Percentiles rank a stretch among this genome's conserved stretches.
phyloP scores from a whole-genome alignment of 192 early-diverging fungal genomes.

The Entrophospora sp. region DNA sequence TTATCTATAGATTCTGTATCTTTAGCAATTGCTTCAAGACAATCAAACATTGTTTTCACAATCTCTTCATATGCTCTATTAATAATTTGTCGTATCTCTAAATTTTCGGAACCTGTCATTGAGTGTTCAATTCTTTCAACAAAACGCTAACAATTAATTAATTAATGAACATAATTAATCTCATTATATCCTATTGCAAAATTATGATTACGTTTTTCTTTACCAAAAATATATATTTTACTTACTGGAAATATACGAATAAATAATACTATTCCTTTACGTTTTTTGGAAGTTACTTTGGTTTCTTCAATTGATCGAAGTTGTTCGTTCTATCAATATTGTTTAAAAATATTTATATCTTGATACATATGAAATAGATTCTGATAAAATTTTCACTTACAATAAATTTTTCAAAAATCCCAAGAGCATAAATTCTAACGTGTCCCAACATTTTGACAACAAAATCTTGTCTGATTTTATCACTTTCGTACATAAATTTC shows the following conservation, averaged over 20 bases:
- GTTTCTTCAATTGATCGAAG: slow-evolving; percentile 84
- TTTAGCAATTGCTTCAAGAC: slow-evolving; percentile 72
- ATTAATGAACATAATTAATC: too few relatives aligned
- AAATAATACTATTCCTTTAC: slow-evolving; percentile 83
- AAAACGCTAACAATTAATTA: slow-evolving; percentile 50
- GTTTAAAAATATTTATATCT: too few relatives aligned
- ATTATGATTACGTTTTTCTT: too few relatives aligned
- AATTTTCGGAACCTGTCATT: slow-evolving; percentile 48
- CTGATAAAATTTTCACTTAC: slow-evolving; percentile 27
- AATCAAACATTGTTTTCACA: slow-evolving; percentile 78
- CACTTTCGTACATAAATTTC: slow-evolving; percentile 54
- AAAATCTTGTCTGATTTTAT: slow-evolving; percentile 66
- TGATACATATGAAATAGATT: too few relatives aligned
- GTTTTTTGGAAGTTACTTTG: slow-evolving; percentile 77
- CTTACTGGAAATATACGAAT: slow-evolving; percentile 81
- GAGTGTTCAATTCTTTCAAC: slow-evolving; percentile 64
- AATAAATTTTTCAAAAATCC: slow-evolving; percentile 73
- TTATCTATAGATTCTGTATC: slow-evolving; percentile 69
- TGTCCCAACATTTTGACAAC: slow-evolving; percentile 56
- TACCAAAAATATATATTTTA: too few relatives aligned
- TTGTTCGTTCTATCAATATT: slow-evolving; percentile 86
- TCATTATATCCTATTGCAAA: too few relatives aligned
- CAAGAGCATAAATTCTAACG: slow-evolving; percentile 52
- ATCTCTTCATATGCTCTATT: slow-evolving; percentile 75
- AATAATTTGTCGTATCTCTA: slow-evolving; percentile 60